Evolutionary conservation across 108 stramenopile species (phyloP), one percentile per base, ranked within the genome.

Genomic region (Mediolabrus comicus): DNA sequence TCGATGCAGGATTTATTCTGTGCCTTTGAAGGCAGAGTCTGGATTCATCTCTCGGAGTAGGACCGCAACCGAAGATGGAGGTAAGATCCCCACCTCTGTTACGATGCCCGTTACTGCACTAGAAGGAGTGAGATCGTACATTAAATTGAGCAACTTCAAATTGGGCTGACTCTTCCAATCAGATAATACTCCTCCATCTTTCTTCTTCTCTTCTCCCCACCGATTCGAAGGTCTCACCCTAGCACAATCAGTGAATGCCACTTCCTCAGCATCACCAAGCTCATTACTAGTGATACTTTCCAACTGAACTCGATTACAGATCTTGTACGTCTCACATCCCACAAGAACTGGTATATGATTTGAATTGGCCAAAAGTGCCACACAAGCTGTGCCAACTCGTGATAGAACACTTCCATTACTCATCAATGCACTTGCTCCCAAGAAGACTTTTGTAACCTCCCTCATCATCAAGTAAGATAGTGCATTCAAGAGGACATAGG

Each of bases 291-390:
- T 96, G 53, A 98, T 96, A 46, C 87, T 86, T 68, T 99, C 99
- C 38, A 99, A 76, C 66, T 98, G 98, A 0, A 99, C 95, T 29
- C 91, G 84, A 59, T 98, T 97, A 53, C 92, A 96, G 66, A 98
- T 98, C 80, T 99, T 99, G 92, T 99, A 98, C 7, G 97, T 94
- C 88, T 99, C 99, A 67, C 97, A 95, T 59, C 94, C 95, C 24
- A 99, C 94, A 54, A 99, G 80, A 6, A 98, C 97, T 7, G 99
- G 98, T 46, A 97, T 85, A 61, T 96, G 87, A 56, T 84, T 72
- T 16, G 83, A 72, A 22, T 86, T 83, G 8, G 99, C 99, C 79
- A 91, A 61, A 76, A 97, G 66, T 14, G 99, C 98, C 22, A 99
- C 95, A 35, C 90, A 90, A 0, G 97, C 97, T 1, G 97, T 96